Evolutionary conservation across 1,139 yeast species (phyloP).

Genomic region (Casaregolazyma lundiana): DNA sequence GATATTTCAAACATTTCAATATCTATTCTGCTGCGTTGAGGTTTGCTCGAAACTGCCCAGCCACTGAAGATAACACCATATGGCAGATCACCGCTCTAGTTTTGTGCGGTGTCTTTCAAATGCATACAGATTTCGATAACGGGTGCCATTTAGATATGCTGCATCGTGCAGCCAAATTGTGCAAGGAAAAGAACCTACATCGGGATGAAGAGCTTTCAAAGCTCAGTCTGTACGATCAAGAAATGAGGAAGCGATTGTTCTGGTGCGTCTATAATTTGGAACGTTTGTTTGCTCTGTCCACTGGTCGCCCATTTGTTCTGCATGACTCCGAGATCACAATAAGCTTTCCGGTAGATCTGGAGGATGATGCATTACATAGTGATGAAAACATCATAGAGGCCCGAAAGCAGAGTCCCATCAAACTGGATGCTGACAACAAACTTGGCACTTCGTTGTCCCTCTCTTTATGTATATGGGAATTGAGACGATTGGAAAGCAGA

Average conservation of each 20-base stretch:
- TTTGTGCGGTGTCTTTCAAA: conserved; percentile 46
- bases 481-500: conserved; percentile 52
- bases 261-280: conserved; percentile 57
- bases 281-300: conserved; percentile 52
- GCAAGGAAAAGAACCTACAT: conserved; percentile 23
- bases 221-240: conserved; percentile 30
- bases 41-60: conserved; percentile 44
- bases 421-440: conserved; percentile 2
- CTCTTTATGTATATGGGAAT: conserved; percentile 48
- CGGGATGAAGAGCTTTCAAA: conserved; percentile 19
- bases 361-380: conserved; percentile 22
- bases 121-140: conserved; percentile 55
- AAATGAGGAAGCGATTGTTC: conserved; percentile 46
- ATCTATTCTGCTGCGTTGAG: conserved; percentile 52
- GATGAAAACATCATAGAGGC: conserved; percentile 17
- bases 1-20: conserved; percentile 29
- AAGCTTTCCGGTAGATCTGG: conserved; percentile 41
- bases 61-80: conserved; percentile 33
- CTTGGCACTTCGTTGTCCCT: conserved; percentile 35
- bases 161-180: conserved; percentile 44
- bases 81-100: conserved; percentile 48
- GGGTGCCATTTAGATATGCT: conserved; percentile 48
- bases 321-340: conserved; percentile 43
- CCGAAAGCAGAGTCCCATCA: conserved; percentile 7
- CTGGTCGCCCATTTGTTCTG: conserved; percentile 49